Conservation (phyloP, 2,329 filamentous ascomycete genomes). For the Fusarium subglutinans region DNA sequence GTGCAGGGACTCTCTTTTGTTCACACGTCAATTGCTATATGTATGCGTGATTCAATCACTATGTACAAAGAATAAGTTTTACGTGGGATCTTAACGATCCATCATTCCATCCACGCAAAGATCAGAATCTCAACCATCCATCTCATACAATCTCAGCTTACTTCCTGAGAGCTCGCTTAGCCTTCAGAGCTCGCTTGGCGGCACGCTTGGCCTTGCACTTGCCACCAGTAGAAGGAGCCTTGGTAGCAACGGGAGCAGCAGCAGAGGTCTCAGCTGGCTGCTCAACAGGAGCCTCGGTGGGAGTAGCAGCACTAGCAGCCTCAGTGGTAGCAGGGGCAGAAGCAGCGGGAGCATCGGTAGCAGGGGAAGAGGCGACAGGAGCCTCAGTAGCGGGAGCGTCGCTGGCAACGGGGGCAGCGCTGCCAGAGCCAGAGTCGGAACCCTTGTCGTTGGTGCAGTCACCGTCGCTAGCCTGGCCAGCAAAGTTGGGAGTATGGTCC, state of each 20-base stretch:
- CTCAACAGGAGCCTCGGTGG: slow-evolving; percentile 8
- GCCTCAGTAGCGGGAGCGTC: slow-evolving; percentile 9
- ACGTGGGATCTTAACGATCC: slow-evolving; percentile 19
- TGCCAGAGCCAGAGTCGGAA: slow-evolving; percentile 6
- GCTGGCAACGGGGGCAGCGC: slow-evolving; percentile 18
- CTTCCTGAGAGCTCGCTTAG: slow-evolving; percentile 9
- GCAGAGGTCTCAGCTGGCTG: slow-evolving; percentile 7
- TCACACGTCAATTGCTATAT: not conserved
- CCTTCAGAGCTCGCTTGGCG: slow-evolving; percentile 17
- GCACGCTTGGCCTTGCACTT: slow-evolving; percentile 26
- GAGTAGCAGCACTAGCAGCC: slow-evolving; percentile 6
- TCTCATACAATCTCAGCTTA: not conserved
- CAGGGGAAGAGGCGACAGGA: not conserved
- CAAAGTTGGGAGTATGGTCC: slow-evolving; percentile 51
- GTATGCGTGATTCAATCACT: slow-evolving; percentile 26
- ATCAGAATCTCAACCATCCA: slow-evolving; percentile 4
- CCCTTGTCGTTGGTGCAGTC: slow-evolving; percentile 48
- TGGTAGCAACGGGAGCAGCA: slow-evolving; percentile 21
- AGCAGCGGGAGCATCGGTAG: slow-evolving; percentile 12
- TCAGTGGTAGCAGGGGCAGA: slow-evolving; percentile 25
- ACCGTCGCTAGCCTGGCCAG: slow-evolving; percentile 46
- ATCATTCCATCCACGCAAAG: slow-evolving; percentile 23
- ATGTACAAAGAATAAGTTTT: slow-evolving; percentile 40
- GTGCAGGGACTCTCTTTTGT: not conserved
- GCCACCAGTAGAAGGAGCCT: slow-evolving; percentile 15